Evolutionary conservation across 805 yeast species (phyloP).

Genomic region (Wickerhamomyces silvicola): DNA sequence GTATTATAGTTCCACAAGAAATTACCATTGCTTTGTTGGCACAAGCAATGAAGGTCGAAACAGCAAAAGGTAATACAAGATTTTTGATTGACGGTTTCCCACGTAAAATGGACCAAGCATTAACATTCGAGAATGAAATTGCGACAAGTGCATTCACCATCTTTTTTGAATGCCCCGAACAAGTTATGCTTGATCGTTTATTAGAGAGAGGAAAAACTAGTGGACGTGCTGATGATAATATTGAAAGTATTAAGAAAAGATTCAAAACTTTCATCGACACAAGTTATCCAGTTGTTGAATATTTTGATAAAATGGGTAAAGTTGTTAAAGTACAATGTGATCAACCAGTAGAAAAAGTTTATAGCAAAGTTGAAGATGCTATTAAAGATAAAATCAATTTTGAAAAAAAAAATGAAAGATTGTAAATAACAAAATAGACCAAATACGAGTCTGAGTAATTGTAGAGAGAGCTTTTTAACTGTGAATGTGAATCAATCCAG

Average conservation of each 20-base stretch:
- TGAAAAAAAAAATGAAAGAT: background rate
- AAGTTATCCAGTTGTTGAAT: constrained; percentile 88
- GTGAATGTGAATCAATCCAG: too few species aligned
- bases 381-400: constrained; percentile 37
- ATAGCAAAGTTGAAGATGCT: constrained; percentile 58
- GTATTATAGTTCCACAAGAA: constrained; percentile 87
- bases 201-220: constrained; percentile 90
- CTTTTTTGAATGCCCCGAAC: constrained; percentile 77
- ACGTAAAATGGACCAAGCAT: constrained; percentile 95
- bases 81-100: constrained; percentile 96
- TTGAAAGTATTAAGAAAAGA: constrained; percentile 85
- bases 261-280: constrained; percentile 82
- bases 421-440: background rate
- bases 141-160: constrained; percentile 67
- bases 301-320: constrained; percentile 63
- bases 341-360: constrained; percentile 74
- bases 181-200: constrained; percentile 77
- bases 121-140: constrained; percentile 77
- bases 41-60: constrained; percentile 63
- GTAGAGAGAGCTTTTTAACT: too few species aligned
- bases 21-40: constrained; percentile 79
- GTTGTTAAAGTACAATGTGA: constrained; percentile 79
- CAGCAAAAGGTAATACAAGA: constrained; percentile 40
- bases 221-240: constrained; percentile 90
- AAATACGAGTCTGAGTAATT: background rate